Percentiles rank a stretch among this genome's conserved stretches.
Conservation (phyloP, 345 rosid genomes). For the Aegle marmelos region DNA sequence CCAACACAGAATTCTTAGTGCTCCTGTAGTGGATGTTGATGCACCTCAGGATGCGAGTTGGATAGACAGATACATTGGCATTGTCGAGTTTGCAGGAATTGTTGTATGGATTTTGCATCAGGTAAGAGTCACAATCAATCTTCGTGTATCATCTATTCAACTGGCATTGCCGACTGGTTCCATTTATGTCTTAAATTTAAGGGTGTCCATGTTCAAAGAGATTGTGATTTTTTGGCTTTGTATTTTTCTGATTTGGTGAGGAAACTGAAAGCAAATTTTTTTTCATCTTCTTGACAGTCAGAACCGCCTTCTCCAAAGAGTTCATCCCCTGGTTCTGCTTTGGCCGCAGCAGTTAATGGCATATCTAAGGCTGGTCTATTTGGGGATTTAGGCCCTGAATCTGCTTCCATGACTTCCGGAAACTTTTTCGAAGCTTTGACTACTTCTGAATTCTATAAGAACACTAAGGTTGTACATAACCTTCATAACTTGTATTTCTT, state of each 20-base stretch:
- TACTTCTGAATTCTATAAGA: conserved; percentile 73
- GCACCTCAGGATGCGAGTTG: conserved; percentile 82
- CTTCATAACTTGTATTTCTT: background rate
- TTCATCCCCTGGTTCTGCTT: conserved; percentile 44
- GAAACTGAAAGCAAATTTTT: background rate
- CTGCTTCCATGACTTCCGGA: conserved; percentile 81
- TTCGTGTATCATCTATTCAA: background rate
- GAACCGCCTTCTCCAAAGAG: conserved; percentile 94
- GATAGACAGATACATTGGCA: conserved; percentile 92
- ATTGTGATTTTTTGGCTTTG: background rate
- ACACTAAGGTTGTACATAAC: conserved; percentile 54
- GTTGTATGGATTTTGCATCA: conserved; percentile 96
- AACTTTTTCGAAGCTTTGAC: conserved; percentile 84
- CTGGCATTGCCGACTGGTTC: background rate
- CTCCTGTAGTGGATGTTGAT: conserved; percentile 83
- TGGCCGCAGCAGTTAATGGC: conserved; percentile 56
- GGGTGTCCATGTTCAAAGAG: background rate
- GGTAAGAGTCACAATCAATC: conserved; percentile 34
- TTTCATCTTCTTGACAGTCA: conserved; percentile 42
- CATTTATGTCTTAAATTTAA: background rate
- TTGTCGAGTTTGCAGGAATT: conserved; percentile 94
- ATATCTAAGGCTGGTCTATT: conserved; percentile 38
- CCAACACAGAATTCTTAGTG: conserved; percentile 63
- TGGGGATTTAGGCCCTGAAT: conserved; percentile 57
- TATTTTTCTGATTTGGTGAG: background rate